Evolutionary conservation across 2,329 filamentous ascomycete genomes (phyloP).

Genomic region (Aspergillus amoenus): DNA sequence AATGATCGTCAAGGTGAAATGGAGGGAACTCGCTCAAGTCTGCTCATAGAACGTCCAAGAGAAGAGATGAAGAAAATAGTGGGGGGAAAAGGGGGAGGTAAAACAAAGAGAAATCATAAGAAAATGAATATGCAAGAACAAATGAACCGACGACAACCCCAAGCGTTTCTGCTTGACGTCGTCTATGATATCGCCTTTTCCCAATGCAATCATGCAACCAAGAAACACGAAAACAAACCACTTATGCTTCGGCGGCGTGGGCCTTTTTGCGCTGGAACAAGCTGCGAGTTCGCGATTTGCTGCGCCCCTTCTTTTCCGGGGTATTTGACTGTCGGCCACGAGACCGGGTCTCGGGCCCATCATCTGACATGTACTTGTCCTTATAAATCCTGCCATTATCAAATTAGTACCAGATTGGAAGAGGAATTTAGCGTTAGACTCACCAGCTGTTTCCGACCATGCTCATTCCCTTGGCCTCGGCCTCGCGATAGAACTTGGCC

Average conservation of each 20-base stretch:
- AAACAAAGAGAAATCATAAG: constrained; percentile 6
- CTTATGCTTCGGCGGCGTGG: constrained; percentile 25
- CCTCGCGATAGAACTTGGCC: constrained; percentile 83
- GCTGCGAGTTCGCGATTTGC: constrained; percentile 72
- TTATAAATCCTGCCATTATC: constrained; percentile 79
- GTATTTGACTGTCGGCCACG: constrained; percentile 41
- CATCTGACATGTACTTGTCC: constrained; percentile 79
- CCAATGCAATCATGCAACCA: constrained; percentile 21
- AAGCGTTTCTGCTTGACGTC: constrained; percentile 6
- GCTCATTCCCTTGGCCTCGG: constrained; percentile 89
- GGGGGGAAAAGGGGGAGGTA: constrained; percentile 14
- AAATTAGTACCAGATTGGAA: not conserved
- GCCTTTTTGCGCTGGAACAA: constrained; percentile 67
- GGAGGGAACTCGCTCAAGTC: not conserved
- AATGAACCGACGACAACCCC: constrained; percentile 3
- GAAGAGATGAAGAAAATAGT: constrained; percentile 5
- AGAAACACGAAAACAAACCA: constrained; percentile 11
- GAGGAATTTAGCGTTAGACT: constrained; percentile 38
- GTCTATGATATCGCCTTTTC: constrained; percentile 1
- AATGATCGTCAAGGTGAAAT: not conserved
- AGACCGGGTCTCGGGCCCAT: constrained; percentile 42
- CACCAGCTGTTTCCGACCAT: constrained; percentile 99
- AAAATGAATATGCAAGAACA: constrained; percentile 16
- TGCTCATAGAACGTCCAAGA: constrained; percentile 1
- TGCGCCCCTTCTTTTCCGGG: constrained; percentile 65